These are phyloP conservation scores for Vitis cinerea DNA, from an alignment of 164 flowering plant genomes.

Conservation along the genomic window DNA sequence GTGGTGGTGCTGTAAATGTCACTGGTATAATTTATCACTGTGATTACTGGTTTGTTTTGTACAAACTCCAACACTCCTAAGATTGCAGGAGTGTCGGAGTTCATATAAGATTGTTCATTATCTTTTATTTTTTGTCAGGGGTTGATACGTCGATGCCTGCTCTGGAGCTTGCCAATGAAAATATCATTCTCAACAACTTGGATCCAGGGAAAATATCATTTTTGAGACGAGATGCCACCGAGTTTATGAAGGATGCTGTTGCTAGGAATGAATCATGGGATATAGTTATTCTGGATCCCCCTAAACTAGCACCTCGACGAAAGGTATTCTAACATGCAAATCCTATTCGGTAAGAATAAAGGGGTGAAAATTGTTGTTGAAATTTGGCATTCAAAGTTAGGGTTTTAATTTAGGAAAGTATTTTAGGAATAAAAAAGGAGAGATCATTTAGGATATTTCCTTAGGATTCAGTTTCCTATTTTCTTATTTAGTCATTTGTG, in stretches of 20 bases:
- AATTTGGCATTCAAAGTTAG: too few species aligned
- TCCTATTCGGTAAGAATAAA: too few species aligned
- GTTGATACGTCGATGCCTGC: constrained; percentile 83
- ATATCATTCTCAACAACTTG: constrained; percentile 65
- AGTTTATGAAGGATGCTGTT: constrained; percentile 73
- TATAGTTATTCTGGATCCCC: constrained; percentile 87
- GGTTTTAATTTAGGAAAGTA: too few species aligned
- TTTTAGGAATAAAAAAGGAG: too few species aligned
- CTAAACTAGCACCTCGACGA: constrained; percentile 87
- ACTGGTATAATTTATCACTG: constrained; percentile 43
- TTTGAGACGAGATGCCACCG: constrained; percentile 67
- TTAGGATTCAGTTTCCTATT: too few species aligned
- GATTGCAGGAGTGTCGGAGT: too few species aligned
- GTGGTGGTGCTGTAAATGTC: constrained; percentile 76
- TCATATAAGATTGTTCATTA: neutral
- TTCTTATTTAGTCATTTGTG: too few species aligned
- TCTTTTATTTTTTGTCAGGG: constrained; percentile 38
- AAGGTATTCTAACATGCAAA: constrained; percentile 44
- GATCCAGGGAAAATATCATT: constrained; percentile 65
- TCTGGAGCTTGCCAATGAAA: constrained; percentile 84
- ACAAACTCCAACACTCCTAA: too few species aligned
- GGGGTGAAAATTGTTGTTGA: neutral
- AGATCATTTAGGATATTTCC: too few species aligned
- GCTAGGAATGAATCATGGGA: constrained; percentile 75
- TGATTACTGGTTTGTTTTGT: too few species aligned